Evolutionary conservation across 1,139 yeast species (phyloP), one percentile per base, ranked within the genome.

Genomic region (Taphrina deformans): DNA sequence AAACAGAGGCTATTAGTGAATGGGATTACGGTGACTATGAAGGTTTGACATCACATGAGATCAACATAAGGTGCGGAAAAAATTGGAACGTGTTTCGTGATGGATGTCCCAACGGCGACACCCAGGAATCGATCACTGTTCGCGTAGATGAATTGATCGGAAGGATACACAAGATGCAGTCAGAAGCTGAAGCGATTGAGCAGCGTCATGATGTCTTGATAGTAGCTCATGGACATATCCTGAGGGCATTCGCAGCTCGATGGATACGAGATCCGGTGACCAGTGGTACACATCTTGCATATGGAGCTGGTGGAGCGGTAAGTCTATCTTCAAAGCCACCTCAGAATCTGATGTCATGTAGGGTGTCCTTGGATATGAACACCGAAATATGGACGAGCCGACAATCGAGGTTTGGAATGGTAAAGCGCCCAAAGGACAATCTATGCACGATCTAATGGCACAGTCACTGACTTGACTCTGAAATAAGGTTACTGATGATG

Each of bases 11-110:
- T 60, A 88, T 87, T 71, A 76, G 90, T 63, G 98, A 92, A 77
- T 92, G 98, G 97, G 96, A 89, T 71, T 92, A 92, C 73, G 98
- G 98, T 70, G 93, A 88, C 72, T 92, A 92, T 75, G 98, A 92
- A 78, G 98, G 98, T 2, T 76, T 86, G 71, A 75, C 80, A 66
- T 87, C 96, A 1, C 76, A 78, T n/a, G 84, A 91, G 70, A 91
- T 92, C 73, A 78, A 81, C 50, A 81, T 79, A 10, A 75, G 83
- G 69, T 67, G 96, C 96, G 0, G 78, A 88, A 55, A 85, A 14
- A 80, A 87, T 66, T 92, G 97, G 97, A 78, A 80, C 65, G 91
- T 92, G 73, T 91, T 97, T 96, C 77, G 85, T 69, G 92, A 90
- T 72, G 98, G 98, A 2, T 92, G 98, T 76, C 97, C 89, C 73